A percentile compares a stretch with the other conserved stretches of the same genome.
phyloP scores from a whole-genome alignment of 2,329 filamentous ascomycete genomes.

The Drechmeria coniospora region DNA sequence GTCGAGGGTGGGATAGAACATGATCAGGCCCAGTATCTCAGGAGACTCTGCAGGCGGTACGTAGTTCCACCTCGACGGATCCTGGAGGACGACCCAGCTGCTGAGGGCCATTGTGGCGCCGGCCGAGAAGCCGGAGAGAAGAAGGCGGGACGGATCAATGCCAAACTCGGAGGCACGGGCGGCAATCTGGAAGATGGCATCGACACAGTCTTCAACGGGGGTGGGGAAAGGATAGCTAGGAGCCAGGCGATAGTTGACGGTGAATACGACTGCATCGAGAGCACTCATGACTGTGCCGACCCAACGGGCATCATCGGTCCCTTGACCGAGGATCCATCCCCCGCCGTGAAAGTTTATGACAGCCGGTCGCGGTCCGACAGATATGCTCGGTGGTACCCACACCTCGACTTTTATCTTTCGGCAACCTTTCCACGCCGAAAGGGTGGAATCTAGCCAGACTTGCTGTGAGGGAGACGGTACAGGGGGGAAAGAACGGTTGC shows the following conservation, averaged over 20 bases:
- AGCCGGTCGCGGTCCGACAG: slow-evolving; percentile 27
- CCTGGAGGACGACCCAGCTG: slow-evolving; percentile 28
- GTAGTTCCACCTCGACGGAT: slow-evolving; percentile 25
- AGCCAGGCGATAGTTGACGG: slow-evolving; percentile 53
- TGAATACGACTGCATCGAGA: slow-evolving; percentile 43
- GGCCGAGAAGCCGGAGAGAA: slow-evolving; percentile 49
- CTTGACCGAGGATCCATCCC: slow-evolving; percentile 48
- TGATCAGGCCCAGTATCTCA: slow-evolving; percentile 33
- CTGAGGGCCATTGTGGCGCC: slow-evolving; percentile 41
- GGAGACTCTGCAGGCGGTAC: slow-evolving; percentile 23
- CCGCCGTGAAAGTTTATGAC: slow-evolving; percentile 55
- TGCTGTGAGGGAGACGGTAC: slow-evolving; percentile 22
- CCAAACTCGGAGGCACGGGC: slow-evolving; percentile 39
- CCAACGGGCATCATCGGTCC: slow-evolving; percentile 48
- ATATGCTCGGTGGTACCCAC: slow-evolving; percentile 21
- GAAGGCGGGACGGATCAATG: slow-evolving; percentile 39
- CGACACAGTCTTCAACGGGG: slow-evolving; percentile 49
- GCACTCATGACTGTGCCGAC: slow-evolving; percentile 34
- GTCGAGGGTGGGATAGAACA: slow-evolving; percentile 49
- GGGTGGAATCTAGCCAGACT: slow-evolving; percentile 27
- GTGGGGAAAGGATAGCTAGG: slow-evolving; percentile 49
- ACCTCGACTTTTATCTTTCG: slow-evolving; percentile 32
- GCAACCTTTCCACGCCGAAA: slow-evolving; percentile 19
- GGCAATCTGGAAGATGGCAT: slow-evolving; percentile 46
- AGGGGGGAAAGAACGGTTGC: slow-evolving; percentile 24